A percentile compares a stretch with the other conserved stretches of the same genome.
These are phyloP conservation scores for Candida suzukii DNA, from an alignment of 805 yeast genomes.

Conservation along the genomic window DNA sequence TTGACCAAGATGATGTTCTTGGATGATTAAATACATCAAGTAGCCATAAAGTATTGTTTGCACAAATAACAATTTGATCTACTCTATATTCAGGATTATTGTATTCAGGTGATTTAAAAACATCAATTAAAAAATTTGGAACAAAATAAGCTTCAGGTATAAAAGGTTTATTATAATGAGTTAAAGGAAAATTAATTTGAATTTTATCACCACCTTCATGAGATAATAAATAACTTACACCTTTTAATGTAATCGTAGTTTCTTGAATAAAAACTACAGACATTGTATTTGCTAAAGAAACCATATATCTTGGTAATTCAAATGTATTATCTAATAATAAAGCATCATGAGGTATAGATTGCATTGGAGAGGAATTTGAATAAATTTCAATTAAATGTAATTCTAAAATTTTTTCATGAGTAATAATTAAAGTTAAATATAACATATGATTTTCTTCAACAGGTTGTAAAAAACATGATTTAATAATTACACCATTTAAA, in stretches of 20 bases:
- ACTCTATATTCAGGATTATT: slow-evolving; percentile 7
- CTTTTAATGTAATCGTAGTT: slow-evolving; percentile 14
- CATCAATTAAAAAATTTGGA: slow-evolving; percentile 13
- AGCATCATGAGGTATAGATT: slow-evolving; percentile 4
- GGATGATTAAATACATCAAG: slow-evolving; percentile 18
- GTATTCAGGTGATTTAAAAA: slow-evolving; percentile 11
- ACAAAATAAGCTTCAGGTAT: slow-evolving; percentile 17
- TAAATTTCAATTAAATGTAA: slow-evolving; percentile 19
- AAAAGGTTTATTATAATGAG: slow-evolving; percentile 1
- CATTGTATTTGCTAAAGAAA: slow-evolving; percentile 17
- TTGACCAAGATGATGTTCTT: slow-evolving; percentile 9
- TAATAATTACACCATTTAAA: too few relatives aligned
- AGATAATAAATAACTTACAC: slow-evolving; percentile 17
- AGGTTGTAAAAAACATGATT: too few relatives aligned
- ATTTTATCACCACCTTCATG: slow-evolving; percentile 20
- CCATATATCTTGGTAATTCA: slow-evolving; percentile 20
- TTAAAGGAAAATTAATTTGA: slow-evolving; percentile 7
- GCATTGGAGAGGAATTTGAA: background rate
- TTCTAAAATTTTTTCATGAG: slow-evolving; percentile 14
- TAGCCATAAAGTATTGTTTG: slow-evolving; percentile 14
- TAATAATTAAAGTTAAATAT: slow-evolving; percentile 15
- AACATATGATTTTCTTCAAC: slow-evolving; percentile 14
- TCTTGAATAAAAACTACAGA: slow-evolving; percentile 21
- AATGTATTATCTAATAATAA: slow-evolving; percentile 15
- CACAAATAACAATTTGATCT: slow-evolving; percentile 24